Conservation (phyloP, 208 protist genomes). For the Trypanosoma melophagium region DNA sequence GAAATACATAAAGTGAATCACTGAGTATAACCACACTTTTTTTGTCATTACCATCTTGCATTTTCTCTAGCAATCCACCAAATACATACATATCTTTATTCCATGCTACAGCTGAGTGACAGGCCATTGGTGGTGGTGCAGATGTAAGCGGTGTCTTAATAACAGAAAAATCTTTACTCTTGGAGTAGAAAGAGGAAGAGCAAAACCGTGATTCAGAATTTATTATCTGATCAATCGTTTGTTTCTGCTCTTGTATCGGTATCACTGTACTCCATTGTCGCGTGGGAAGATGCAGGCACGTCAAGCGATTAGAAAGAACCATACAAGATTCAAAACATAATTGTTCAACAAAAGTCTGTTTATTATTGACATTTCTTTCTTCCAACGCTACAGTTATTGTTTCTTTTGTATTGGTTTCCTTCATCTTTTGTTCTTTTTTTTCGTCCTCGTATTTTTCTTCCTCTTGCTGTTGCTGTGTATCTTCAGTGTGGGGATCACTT, state of each 20-base stretch:
- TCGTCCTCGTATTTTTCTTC: neutral
- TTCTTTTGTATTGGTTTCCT: neutral
- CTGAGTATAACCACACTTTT: conserved; percentile 23
- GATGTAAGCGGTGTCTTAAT: neutral
- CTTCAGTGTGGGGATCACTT: neutral
- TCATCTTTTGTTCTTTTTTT: neutral
- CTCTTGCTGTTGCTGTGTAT: neutral
- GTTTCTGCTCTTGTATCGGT: neutral
- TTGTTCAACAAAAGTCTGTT: too few species aligned
- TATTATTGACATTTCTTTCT: neutral
- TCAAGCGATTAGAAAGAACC: conserved; percentile 9
- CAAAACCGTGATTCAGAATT: neutral
- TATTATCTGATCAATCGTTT: neutral
- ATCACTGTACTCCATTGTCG: conserved; percentile 21
- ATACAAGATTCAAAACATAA: neutral
- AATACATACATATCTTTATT: conserved; percentile 44
- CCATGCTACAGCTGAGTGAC: conserved; percentile 48
- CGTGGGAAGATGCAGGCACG: conserved; percentile 16
- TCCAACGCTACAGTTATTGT: neutral
- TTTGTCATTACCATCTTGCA: neutral
- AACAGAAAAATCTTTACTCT: neutral
- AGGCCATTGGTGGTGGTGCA: conserved; percentile 39
- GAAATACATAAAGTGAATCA: conserved; percentile 41
- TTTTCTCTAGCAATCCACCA: conserved; percentile 34
- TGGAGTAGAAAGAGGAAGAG: too few species aligned